phyloP scores from a whole-genome alignment of 2,329 filamentous ascomycete species.

The Aureobasidium zeae region DNA sequence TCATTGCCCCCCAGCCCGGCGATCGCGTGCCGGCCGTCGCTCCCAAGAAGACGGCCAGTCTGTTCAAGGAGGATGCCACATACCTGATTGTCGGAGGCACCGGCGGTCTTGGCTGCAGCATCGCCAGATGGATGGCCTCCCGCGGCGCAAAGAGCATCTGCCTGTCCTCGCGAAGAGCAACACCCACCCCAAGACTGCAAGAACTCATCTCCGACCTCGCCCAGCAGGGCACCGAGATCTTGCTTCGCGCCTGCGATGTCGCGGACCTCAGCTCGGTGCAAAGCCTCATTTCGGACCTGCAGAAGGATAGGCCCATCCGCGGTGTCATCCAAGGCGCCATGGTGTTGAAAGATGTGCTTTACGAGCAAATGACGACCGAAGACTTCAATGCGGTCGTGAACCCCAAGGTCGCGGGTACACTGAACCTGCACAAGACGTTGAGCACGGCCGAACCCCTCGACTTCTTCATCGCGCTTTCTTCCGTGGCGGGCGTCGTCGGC shows the following conservation, averaged over 20 bases:
- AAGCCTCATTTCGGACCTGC: background rate
- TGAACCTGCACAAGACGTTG: conserved; percentile 23
- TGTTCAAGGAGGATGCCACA: conserved; percentile 8
- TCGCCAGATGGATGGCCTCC: conserved; percentile 19
- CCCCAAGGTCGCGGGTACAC: conserved; percentile 25
- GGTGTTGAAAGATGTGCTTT: conserved; percentile 9
- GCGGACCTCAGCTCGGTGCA: background rate
- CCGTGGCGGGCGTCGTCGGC: conserved; percentile 16
- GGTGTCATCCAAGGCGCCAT: conserved; percentile 21
- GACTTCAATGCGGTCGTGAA: conserved; percentile 18
- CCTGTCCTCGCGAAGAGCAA: conserved; percentile 1
- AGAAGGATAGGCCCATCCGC: conserved; percentile 2
- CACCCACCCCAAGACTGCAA: background rate
- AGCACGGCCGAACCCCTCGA: conserved; percentile 18
- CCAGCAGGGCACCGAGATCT: background rate
- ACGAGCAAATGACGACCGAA: conserved; percentile 20
- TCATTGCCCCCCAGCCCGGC: conserved; percentile 15
- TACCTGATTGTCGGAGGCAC: conserved; percentile 23
- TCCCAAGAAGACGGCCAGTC: background rate
- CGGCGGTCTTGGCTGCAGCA: conserved; percentile 20
- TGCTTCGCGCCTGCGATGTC: conserved; percentile 4
- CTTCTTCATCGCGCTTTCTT: conserved; percentile 25
- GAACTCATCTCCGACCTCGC: conserved; percentile 2
- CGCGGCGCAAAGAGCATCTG: conserved; percentile 19
- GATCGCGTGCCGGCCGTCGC: conserved; percentile 2